Base-by-base conservation (phyloP, 83 land plant genomes). In the Picea mariana region DNA sequence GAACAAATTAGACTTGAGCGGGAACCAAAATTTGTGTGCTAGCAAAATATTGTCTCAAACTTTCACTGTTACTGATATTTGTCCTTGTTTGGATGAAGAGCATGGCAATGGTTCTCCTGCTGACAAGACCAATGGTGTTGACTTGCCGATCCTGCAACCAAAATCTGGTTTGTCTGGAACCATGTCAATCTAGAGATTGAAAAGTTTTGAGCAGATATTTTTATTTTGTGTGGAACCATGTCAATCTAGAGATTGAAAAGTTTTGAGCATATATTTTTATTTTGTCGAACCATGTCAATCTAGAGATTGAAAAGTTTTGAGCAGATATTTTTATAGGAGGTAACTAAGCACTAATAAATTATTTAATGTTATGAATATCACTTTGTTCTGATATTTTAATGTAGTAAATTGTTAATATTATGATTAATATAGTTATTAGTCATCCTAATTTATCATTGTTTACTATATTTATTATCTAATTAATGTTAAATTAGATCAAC, bases 1-100 rank as follows among this genome's bases (percentile, higher is more conserved):
- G 17, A 60, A 83, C 44, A 87, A 91, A 31, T 62, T 91, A 52
- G 93, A 89, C 80, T 75, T 89, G 17, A 87, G 86, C 49, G 91
- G 85, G 18, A 91, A 91, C 77, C 34, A 13, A 21, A 85, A 81
- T n/a, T 75, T 91, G 3, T 91, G 93, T 49, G 23, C 76, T 5
- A 34, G 12, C 20, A 71, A 71, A 42, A 34, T 34, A 34, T 34
- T 34, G 38, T 34, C 38, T 1, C 38, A 34, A 34, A 34, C 38
- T 34, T 34, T 34, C 38, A 34, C 2, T 1, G 38, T 5, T 73
- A 13, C 24, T 9, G 47, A 44, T 42, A 3, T 47, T 23, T 0
- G 17, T 49, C 55, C 13, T 8, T 73, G 77, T 21, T n/a, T 55
- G 2, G 55, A 8, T 9, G 77, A 55, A 42, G 77, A 6, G 47